Evolutionary conservation across 345 rosid genomes (phyloP).

Genomic region (Nephelium lappaceum): DNA sequence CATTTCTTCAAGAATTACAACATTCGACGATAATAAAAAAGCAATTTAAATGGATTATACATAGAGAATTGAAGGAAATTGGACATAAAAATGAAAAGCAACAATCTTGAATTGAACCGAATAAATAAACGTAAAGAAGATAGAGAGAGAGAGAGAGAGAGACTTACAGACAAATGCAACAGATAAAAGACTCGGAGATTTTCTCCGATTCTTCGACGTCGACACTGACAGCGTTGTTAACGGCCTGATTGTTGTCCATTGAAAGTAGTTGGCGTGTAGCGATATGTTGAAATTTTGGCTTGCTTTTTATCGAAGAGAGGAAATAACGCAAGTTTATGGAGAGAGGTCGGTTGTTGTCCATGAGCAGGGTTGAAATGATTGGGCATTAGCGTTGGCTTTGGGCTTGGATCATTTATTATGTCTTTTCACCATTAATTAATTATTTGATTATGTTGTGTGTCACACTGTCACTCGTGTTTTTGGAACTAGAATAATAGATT

Average conservation of each 20-base stretch:
- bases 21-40: background rate
- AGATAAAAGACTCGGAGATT: conserved; percentile 50
- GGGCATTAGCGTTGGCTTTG: too few relatives aligned
- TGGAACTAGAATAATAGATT: too few relatives aligned
- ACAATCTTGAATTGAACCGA: background rate
- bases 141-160: background rate
- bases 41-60: too few relatives aligned
- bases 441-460: too few relatives aligned
- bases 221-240: background rate
- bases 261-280: background rate
- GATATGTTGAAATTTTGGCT: background rate
- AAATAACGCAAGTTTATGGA: background rate
- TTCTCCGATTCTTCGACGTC: conserved; percentile 41
- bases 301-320: background rate
- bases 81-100: background rate
- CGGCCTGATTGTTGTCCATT: background rate
- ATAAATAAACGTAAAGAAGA: background rate
- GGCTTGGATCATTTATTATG: too few relatives aligned
- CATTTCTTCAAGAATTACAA: too few relatives aligned
- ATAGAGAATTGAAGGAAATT: background rate
- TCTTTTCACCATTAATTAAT: too few relatives aligned
- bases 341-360: background rate
- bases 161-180: conserved; percentile 73
- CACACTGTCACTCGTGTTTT: too few relatives aligned
- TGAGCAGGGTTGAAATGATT: too few relatives aligned